Evolutionary conservation across 768 basidiomycete genomes (phyloP).

Genomic region (Boletellus ananas): DNA sequence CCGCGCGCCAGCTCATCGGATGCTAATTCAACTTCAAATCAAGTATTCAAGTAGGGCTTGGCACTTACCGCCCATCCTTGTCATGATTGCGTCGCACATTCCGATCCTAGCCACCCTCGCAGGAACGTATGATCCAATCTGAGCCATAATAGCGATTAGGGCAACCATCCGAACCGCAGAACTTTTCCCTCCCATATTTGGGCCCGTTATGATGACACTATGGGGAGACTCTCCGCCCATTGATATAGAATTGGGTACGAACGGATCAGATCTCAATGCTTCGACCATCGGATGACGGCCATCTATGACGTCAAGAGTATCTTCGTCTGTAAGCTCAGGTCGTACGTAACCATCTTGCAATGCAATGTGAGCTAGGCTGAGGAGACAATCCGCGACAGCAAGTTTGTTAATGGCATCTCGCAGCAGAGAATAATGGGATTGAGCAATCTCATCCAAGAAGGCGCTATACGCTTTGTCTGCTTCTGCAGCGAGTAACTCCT

Average conservation of each 20-base stretch:
- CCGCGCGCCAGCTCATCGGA: constrained; percentile 85
- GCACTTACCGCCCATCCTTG: constrained; percentile 80
- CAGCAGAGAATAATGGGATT: constrained; percentile 64
- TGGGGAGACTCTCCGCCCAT: constrained; percentile 54
- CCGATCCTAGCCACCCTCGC: constrained; percentile 69
- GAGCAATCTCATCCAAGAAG: constrained; percentile 68
- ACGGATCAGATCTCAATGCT: constrained; percentile 68
- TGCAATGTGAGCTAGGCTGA: constrained; percentile 79
- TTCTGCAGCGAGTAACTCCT: constrained; percentile 67
- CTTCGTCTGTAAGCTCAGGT: constrained; percentile 68
- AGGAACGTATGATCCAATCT: constrained; percentile 93
- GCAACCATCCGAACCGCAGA: constrained; percentile 78
- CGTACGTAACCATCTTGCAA: constrained; percentile 72
- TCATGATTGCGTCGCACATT: constrained; percentile 81
- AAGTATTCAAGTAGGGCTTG: not conserved
- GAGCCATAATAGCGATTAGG: constrained; percentile 70
- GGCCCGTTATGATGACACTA: constrained; percentile 76
- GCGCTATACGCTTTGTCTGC: constrained; percentile 59
- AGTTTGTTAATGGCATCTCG: constrained; percentile 77
- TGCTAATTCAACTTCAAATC: constrained; percentile 41
- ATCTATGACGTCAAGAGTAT: constrained; percentile 67
- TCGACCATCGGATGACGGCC: constrained; percentile 96
- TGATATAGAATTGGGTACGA: constrained; percentile 75
- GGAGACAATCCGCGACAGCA: constrained; percentile 81
- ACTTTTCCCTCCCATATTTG: constrained; percentile 88